Evolutionary conservation across 2,329 filamentous ascomycete genomes (phyloP).

Genomic region (Epichloe amarillans): DNA sequence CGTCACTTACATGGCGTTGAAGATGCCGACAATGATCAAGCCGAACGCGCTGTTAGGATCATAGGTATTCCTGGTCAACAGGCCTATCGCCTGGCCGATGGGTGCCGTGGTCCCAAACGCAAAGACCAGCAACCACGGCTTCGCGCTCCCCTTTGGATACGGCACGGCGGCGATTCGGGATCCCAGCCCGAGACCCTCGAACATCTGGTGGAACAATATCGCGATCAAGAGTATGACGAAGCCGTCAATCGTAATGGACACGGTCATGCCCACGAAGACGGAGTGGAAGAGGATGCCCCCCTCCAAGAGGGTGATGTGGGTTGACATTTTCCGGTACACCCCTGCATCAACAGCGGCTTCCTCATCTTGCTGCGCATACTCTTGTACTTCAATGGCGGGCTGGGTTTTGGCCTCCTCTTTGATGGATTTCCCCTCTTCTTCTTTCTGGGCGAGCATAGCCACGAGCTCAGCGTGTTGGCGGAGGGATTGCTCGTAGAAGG

Average conservation of each 20-base stretch:
- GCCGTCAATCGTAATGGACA: constrained; percentile 54
- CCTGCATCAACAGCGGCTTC: constrained; percentile 30
- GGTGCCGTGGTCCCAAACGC: constrained; percentile 52
- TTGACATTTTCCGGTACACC: constrained; percentile 47
- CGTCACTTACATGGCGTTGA: constrained; percentile 45
- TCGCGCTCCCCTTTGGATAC: constrained; percentile 40
- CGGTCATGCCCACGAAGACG: constrained; percentile 61
- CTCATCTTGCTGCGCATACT: constrained; percentile 21
- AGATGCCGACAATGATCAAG: constrained; percentile 49
- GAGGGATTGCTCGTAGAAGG: constrained; percentile 50
- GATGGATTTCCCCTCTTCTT: constrained; percentile 1
- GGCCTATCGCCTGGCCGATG: constrained; percentile 51
- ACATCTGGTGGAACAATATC: constrained; percentile 60
- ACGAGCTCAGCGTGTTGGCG: constrained; percentile 47
- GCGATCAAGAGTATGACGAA: constrained; percentile 55
- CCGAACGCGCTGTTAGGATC: constrained; percentile 51
- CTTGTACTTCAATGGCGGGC: constrained; percentile 17
- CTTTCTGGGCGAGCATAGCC: constrained; percentile 31
- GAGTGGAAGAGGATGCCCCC: constrained; percentile 70
- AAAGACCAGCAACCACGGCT: constrained; percentile 47
- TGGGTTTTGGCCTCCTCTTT: constrained; percentile 13
- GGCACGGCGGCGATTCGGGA: constrained; percentile 56
- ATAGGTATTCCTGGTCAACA: constrained; percentile 41
- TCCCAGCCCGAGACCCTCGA: constrained; percentile 56
- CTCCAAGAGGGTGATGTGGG: constrained; percentile 64